These are phyloP conservation scores for Phlebopus sp. DNA, from an alignment of 1,284 basidiomycete genomes.

Conservation along the genomic window DNA sequence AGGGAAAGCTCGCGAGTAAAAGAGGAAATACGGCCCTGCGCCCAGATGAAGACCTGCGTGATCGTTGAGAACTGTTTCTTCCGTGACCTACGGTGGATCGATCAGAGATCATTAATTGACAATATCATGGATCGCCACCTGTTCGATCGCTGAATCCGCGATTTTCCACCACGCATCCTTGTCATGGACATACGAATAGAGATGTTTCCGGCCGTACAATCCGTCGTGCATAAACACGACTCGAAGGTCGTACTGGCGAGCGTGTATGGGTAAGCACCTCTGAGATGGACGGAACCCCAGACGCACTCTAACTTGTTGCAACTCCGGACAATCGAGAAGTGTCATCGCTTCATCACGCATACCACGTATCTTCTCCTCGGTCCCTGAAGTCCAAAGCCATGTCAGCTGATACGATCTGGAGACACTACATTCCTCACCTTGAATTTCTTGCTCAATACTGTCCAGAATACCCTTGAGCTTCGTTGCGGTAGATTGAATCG, in stretches of 20 bases:
- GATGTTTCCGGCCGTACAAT: constrained; percentile 64
- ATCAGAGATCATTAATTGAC: neutral
- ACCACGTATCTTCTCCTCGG: constrained; percentile 46
- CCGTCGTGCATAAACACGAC: constrained; percentile 74
- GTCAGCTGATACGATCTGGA: neutral
- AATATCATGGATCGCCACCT: constrained; percentile 34
- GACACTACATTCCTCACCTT: constrained; percentile 39
- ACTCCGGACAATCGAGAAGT: constrained; percentile 58
- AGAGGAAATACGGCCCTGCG: constrained; percentile 69
- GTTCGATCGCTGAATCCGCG: constrained; percentile 63
- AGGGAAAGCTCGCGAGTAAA: constrained; percentile 59
- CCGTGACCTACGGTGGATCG: constrained; percentile 65
- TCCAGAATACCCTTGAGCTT: constrained; percentile 53
- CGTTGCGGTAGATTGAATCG: constrained; percentile 40
- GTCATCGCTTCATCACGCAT: constrained; percentile 42
- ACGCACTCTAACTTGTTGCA: constrained; percentile 57
- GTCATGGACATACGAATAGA: constrained; percentile 73
- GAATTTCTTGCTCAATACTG: constrained; percentile 50
- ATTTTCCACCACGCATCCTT: constrained; percentile 74
- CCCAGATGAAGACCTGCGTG: constrained; percentile 65
- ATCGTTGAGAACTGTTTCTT: constrained; percentile 65
- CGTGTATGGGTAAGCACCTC: neutral
- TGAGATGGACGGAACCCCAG: neutral
- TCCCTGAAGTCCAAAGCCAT: constrained; percentile 36
- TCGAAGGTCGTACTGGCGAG: constrained; percentile 67